Evolutionary conservation across 768 basidiomycete genomes (phyloP), one percentile per base, ranked within the genome.

Genomic region (Suillus americanus): DNA sequence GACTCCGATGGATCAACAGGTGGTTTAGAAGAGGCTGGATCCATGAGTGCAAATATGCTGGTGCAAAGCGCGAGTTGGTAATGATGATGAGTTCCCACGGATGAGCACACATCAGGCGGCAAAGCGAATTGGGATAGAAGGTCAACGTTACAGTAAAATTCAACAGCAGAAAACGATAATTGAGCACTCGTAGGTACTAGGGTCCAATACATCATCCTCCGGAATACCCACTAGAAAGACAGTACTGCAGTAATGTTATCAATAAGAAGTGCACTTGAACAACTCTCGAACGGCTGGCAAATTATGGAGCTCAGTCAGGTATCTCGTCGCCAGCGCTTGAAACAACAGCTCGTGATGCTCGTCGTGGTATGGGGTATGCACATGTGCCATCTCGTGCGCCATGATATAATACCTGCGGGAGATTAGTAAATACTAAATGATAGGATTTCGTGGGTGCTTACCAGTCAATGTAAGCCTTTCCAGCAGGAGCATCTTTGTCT

Each of bases 11-110:
- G 63, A 66, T 67, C 70, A 61, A 66, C 68, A 70, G 62, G 66
- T 54, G 68, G 69, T 64, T 62, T 67, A 64, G 67, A 68, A 57
- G 72, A 68, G 56, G 69, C 51, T 48, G 66, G 64, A 62, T 76
- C 77, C 80, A 81, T 81, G 66, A 79, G 72, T 54, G 72, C 72
- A 60, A 62, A 59, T 28, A 41, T 28, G 9, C 16, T 57, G 14
- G 16, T 18, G 25, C 40, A 59, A 59, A 59, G 25, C 18, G 57
- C 38, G 25, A 28, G 57, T 30, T 41, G 20, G 10, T 41, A 41
- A 14, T 38, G 9, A 40, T 28, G 25, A 28, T 59, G 10, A 50
- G 6, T 59, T 59, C 57, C 57, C 57, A 59, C 57, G 57, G 57
- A 33, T 3, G 14, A 28, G 3, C 50, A 28, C 14, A 16, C 25